phyloP scores from a whole-genome alignment of 2,329 filamentous ascomycete species.

The Hymenoscyphus fructigenus region DNA sequence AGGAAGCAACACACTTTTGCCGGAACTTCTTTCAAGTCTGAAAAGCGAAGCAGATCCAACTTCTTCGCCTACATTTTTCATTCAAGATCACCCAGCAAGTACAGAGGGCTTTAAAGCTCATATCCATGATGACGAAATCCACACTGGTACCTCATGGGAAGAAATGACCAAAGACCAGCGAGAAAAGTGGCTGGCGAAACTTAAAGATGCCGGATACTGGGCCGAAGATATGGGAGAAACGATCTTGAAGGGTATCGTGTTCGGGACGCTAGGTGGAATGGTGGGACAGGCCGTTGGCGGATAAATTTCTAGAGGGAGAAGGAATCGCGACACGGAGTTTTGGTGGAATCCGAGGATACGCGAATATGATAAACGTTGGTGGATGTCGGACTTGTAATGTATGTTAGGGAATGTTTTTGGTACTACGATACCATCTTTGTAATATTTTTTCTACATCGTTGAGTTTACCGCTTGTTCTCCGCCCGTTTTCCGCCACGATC shows the following conservation, averaged over 20 bases:
- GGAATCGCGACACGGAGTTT: background rate
- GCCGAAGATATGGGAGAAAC: conserved; percentile 33
- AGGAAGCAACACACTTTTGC: conserved; percentile 9
- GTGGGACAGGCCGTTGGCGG: conserved; percentile 31
- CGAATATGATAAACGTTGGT: background rate
- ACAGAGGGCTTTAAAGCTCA: conserved; percentile 22
- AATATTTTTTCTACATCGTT: background rate
- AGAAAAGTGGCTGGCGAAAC: conserved; percentile 32
- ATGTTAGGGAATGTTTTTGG: background rate
- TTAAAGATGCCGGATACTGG: conserved; percentile 37
- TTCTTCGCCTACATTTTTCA: background rate
- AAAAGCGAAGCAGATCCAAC: conserved; percentile 11
- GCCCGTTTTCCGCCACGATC: background rate
- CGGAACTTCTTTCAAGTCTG: conserved; percentile 23
- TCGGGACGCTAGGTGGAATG: conserved; percentile 35
- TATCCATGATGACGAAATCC: conserved; percentile 28
- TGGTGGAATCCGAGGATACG: background rate
- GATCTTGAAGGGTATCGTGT: conserved; percentile 36
- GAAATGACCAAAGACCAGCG: conserved; percentile 32
- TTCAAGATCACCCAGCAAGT: conserved; percentile 12
- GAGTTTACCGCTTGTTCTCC: background rate
- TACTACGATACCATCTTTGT: background rate
- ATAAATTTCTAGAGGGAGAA: background rate
- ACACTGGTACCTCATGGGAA: conserved; percentile 34
- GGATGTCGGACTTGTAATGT: background rate